Evolutionary conservation across 2,329 filamentous ascomycete species (phyloP).

Genomic region (Hypoxylon sp.): DNA sequence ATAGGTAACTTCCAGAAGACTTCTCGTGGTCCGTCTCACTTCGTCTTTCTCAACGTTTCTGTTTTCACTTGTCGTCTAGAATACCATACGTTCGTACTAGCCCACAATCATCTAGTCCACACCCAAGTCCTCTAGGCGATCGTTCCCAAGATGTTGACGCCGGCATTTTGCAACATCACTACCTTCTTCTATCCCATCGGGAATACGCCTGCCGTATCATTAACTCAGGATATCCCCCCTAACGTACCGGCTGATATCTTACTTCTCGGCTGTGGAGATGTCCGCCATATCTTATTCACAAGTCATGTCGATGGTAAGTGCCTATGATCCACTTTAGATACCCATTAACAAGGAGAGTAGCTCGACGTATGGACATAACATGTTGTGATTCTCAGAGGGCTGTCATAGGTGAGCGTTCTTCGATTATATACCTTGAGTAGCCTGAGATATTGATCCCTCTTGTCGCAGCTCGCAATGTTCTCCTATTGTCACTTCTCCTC

Average conservation of each 20-base stretch:
- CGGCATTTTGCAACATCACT: neutral
- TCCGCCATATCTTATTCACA: slow-evolving; percentile 68
- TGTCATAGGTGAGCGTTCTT: slow-evolving; percentile 59
- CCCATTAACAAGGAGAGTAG: slow-evolving; percentile 48
- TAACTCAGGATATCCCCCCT: neutral
- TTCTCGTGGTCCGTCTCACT: too few relatives aligned
- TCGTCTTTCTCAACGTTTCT: neutral
- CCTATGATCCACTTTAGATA: slow-evolving; percentile 22
- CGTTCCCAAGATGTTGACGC: neutral
- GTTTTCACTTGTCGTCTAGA: neutral
- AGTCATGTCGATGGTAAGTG: slow-evolving; percentile 54
- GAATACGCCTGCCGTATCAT: neutral
- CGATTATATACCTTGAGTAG: neutral
- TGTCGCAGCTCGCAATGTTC: neutral
- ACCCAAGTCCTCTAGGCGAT: neutral
- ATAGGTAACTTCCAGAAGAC: neutral
- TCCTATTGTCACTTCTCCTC: neutral
- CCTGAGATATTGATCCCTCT: slow-evolving; percentile 37
- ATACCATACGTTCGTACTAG: neutral
- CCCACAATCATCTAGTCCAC: neutral
- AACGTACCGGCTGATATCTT: slow-evolving; percentile 54
- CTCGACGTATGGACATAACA: slow-evolving; percentile 63
- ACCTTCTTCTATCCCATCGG: neutral
- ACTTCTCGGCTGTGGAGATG: slow-evolving; percentile 68
- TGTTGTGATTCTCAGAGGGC: slow-evolving; percentile 66